These are phyloP conservation scores for Cladosporium velox DNA, from an alignment of 2,329 filamentous ascomycete species.

Conservation along the genomic window DNA sequence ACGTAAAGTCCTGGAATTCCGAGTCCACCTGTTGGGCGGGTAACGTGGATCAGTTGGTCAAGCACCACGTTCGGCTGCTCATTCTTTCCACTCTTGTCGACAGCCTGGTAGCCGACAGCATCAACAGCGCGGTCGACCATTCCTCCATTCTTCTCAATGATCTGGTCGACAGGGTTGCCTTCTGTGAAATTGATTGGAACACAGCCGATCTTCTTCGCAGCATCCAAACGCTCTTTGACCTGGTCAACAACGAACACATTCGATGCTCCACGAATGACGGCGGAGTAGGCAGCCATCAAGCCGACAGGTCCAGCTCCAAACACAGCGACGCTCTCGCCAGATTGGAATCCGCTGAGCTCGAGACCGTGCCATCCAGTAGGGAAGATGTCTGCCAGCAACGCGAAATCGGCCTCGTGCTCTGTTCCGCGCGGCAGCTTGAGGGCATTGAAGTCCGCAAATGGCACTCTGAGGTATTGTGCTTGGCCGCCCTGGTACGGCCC, in stretches of 20 bases:
- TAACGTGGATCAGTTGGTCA: conserved; percentile 65
- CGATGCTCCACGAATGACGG: conserved; percentile 60
- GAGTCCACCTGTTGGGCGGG: conserved; percentile 61
- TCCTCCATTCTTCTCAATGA: conserved; percentile 59
- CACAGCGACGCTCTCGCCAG: conserved; percentile 64
- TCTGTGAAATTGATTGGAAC: conserved; percentile 63
- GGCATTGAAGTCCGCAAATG: conserved; percentile 68
- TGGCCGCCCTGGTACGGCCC: conserved; percentile 57
- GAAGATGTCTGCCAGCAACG: conserved; percentile 53
- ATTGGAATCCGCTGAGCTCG: conserved; percentile 59
- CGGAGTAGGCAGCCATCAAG: conserved; percentile 67
- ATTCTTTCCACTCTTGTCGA: conserved; percentile 56
- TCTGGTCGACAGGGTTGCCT: conserved; percentile 61
- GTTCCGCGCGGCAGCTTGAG: conserved; percentile 62
- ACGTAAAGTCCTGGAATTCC: conserved; percentile 54
- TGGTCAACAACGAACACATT: conserved; percentile 65
- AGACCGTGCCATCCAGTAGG: conserved; percentile 60
- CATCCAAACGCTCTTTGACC: conserved; percentile 59
- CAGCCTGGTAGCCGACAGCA: conserved; percentile 67
- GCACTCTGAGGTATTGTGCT: conserved; percentile 65
- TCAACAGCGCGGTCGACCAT: conserved; percentile 67
- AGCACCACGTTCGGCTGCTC: conserved; percentile 65
- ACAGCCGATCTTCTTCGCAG: conserved; percentile 63
- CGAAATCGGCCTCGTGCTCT: conserved; percentile 64
- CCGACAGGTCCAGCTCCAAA: conserved; percentile 64